These are phyloP conservation scores for Bolboschoenus planiculmis DNA, from an alignment of 176 grass and related monocot species.

Conservation along the genomic window DNA sequence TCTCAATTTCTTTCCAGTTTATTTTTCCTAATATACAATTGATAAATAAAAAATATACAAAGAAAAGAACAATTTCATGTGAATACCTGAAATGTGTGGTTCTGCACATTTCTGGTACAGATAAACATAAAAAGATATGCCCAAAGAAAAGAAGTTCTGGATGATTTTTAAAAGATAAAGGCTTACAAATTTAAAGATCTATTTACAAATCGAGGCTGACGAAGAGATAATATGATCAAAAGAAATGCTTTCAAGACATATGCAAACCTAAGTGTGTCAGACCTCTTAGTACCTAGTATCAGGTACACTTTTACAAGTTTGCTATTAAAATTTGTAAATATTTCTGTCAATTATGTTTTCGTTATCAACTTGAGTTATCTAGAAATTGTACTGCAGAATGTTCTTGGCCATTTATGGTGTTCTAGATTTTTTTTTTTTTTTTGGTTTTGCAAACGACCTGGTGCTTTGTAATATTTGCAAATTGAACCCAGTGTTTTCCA, in stretches of 20 bases:
- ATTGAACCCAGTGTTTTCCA: neutral
- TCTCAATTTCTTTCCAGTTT: no score
- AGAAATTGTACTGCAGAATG: neutral
- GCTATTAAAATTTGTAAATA: neutral
- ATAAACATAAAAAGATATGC: neutral
- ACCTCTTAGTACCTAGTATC: constrained; percentile 12
- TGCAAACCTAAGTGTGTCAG: constrained; percentile 8
- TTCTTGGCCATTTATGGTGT: neutral
- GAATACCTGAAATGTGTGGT: neutral
- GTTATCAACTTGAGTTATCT: neutral
- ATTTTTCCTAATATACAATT: no score
- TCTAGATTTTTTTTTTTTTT: no score
- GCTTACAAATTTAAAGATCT: no score
- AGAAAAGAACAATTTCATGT: neutral
- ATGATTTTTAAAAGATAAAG: neutral
- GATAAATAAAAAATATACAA: no score
- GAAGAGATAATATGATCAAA: no score
- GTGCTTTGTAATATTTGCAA: neutral
- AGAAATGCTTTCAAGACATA: neutral
- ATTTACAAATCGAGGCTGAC: no score
- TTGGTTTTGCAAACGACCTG: neutral
- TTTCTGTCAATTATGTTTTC: neutral
- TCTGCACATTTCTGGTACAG: neutral
- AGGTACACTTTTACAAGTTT: constrained; percentile 17
- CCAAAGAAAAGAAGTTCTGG: neutral